These are phyloP conservation scores for Beauveria rudraprayagi DNA, from an alignment of 2,329 filamentous ascomycete genomes.

Conservation along the genomic window DNA sequence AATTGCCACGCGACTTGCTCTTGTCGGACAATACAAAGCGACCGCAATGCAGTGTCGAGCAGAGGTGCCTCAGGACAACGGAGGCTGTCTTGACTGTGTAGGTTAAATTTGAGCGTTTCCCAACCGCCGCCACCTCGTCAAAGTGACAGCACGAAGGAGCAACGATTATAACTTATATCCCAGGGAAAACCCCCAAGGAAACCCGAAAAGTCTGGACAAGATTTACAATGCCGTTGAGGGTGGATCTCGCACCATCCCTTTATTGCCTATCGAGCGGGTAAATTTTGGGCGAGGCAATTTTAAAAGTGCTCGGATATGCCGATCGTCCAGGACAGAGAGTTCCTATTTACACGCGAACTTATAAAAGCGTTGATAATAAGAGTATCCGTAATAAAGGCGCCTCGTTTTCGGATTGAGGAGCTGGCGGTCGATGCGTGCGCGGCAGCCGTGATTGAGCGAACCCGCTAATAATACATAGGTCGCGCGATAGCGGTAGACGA, in stretches of 20 bases:
- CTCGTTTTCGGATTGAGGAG: constrained; percentile 5
- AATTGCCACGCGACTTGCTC: background rate
- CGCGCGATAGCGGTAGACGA: background rate
- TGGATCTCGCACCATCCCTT: background rate
- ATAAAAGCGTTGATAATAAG: no score
- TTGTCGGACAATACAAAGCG: background rate
- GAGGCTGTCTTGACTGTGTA: background rate
- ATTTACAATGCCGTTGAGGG: background rate
- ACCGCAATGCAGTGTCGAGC: background rate
- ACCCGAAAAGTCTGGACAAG: background rate
- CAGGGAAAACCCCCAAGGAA: background rate
- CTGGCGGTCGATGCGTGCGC: background rate
- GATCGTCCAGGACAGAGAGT: background rate
- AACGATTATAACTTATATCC: background rate
- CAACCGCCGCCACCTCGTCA: no score
- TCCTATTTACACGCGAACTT: background rate
- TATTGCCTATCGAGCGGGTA: background rate
- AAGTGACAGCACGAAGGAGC: no score
- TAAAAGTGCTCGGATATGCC: constrained; percentile 2
- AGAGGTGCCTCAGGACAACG: background rate
- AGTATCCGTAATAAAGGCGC: background rate
- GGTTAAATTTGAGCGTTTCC: background rate
- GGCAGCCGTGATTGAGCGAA: background rate
- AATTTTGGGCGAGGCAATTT: background rate
- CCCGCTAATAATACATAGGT: no score